phyloP scores from a whole-genome alignment of 345 rosid species.

The Alliaria petiolata region DNA sequence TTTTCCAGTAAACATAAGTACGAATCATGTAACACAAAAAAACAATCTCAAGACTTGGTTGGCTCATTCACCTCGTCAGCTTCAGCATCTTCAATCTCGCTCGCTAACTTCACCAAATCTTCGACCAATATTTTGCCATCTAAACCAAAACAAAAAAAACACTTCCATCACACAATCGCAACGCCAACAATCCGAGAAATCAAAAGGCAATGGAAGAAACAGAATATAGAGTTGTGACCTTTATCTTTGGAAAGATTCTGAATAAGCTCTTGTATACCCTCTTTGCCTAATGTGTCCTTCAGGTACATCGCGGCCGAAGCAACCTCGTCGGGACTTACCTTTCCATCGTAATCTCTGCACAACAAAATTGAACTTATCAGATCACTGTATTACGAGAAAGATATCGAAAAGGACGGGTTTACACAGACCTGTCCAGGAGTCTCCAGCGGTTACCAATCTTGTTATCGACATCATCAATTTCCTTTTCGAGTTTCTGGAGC shows the following conservation, averaged over 20 bases:
- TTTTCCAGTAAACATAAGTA: not conserved
- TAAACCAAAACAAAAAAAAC: constrained; percentile 17
- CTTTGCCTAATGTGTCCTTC: constrained; percentile 79
- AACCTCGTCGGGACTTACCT: constrained; percentile 93
- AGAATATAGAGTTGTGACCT: constrained; percentile 48
- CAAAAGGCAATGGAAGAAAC: not conserved
- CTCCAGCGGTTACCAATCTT: constrained; percentile 95
- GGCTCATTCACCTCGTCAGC: constrained; percentile 38
- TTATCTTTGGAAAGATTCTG: constrained; percentile 81
- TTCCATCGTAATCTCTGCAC: constrained; percentile 88
- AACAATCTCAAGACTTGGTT: constrained; percentile 29
- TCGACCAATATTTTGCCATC: constrained; percentile 87
- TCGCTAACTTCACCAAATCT: constrained; percentile 75
- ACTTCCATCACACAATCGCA: not conserved
- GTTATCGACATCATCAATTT: constrained; percentile 95
- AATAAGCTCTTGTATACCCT: constrained; percentile 87
- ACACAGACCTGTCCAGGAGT: constrained; percentile 74
- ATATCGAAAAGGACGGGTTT: not conserved
- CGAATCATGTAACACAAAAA: not conserved
- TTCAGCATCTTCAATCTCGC: constrained; percentile 55
- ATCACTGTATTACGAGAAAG: not conserved
- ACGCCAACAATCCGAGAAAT: not conserved
- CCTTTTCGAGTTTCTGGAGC: constrained; percentile 97
- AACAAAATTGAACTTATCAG: not conserved
- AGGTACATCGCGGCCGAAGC: constrained; percentile 83